Conservation (phyloP, 2,329 filamentous ascomycete species). For the Fusarium sterilihyphosum region DNA sequence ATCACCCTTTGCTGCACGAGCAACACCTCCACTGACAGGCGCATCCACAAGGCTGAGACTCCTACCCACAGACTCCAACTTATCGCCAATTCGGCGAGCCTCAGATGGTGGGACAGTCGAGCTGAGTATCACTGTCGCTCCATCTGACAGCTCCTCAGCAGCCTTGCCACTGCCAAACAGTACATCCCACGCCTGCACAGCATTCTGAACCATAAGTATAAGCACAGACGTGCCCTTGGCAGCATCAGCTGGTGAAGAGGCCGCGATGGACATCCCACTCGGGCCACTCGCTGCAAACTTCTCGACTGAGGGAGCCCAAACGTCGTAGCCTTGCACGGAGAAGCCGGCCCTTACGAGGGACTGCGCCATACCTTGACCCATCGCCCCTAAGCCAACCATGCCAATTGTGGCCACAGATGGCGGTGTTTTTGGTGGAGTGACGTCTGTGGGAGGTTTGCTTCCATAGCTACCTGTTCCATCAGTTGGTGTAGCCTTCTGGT, state of each 20-base stretch:
- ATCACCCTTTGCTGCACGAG: not conserved
- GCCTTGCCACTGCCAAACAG: not conserved
- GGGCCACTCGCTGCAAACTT: not conserved
- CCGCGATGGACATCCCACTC: accelerated
- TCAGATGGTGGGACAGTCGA: not conserved
- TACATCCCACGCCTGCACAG: not conserved
- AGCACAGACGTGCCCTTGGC: not conserved
- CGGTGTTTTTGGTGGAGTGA: not conserved
- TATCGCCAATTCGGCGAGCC: accelerated
- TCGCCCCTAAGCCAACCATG: not conserved
- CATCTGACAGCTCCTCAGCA: not conserved
- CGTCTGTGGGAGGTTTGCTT: accelerated
- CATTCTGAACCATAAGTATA: not conserved
- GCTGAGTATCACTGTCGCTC: not conserved
- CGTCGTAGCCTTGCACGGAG: not conserved
- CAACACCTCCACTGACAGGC: not conserved
- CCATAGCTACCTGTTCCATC: accelerated
- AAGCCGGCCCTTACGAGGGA: not conserved
- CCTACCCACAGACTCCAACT: not conserved
- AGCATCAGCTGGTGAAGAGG: not conserved
- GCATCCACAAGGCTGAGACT: not conserved
- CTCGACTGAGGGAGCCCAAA: not conserved
- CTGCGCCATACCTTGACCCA: not conserved
- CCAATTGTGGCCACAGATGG: accelerated
- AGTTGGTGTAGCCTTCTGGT: accelerated